Conservation (phyloP, 352 stramenopile genomes). For the Stramenopiles sp. region DNA sequence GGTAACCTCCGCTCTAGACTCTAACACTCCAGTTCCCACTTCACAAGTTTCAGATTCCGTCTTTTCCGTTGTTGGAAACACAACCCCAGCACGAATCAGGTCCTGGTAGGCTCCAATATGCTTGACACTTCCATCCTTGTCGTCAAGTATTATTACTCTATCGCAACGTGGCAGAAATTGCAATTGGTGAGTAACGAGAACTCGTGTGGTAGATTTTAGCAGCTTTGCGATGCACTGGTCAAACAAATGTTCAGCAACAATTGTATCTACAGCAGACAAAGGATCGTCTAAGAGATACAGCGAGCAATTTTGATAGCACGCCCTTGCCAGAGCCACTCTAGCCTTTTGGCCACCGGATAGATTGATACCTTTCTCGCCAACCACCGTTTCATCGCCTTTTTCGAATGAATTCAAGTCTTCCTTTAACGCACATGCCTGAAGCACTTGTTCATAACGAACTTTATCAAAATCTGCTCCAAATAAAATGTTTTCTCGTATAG, state of each 20-base stretch:
- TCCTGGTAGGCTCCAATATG: not conserved
- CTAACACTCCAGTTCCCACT: not conserved
- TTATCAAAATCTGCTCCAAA: slow-evolving; percentile 37
- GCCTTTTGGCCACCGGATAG: slow-evolving; percentile 1
- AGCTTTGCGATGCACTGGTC: slow-evolving; percentile 50
- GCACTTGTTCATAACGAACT: slow-evolving; percentile 30
- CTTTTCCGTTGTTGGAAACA: not conserved
- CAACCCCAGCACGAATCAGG: not conserved
- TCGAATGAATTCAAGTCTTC: slow-evolving; percentile 35
- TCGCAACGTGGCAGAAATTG: not conserved
- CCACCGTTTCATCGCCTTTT: slow-evolving; percentile 32
- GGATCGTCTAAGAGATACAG: slow-evolving; percentile 72
- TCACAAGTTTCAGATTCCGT: not conserved
- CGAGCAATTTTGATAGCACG: not conserved
- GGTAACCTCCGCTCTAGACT: not conserved
- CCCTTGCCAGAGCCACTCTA: not conserved
- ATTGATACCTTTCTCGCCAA: slow-evolving; percentile 34
- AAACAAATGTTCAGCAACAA: slow-evolving; percentile 85
- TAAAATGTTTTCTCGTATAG: slow-evolving; percentile 74
- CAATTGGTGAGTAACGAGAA: not conserved
- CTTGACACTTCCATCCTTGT: not conserved
- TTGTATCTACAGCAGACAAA: slow-evolving; percentile 82
- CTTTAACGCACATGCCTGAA: slow-evolving; percentile 48
- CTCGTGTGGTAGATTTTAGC: not conserved
- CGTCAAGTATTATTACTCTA: not conserved